phyloP scores from a whole-genome alignment of 1,139 yeast species.

The Wickerhamomyces sp. region DNA sequence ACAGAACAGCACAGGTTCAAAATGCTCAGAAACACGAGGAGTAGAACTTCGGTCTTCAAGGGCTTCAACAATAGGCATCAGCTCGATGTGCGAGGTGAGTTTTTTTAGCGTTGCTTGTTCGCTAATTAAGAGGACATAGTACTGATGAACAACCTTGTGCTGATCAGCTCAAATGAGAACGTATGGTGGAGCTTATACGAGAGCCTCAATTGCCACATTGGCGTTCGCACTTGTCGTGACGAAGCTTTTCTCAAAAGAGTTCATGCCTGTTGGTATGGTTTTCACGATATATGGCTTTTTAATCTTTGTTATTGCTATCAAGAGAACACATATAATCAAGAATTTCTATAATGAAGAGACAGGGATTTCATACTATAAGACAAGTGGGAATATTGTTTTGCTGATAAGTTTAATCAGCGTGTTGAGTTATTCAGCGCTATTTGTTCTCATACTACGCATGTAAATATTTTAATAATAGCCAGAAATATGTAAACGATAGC shows the following conservation, averaged over 20 bases:
- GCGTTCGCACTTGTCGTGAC: constrained; percentile 20
- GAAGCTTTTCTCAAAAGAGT: constrained; percentile 17
- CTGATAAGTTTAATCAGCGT: constrained; percentile 14
- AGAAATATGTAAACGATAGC: too few species aligned
- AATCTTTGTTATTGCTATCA: constrained; percentile 13
- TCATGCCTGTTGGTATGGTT: constrained; percentile 19
- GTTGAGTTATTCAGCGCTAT: constrained; percentile 9
- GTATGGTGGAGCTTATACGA: constrained; percentile 22
- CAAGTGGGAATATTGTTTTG: constrained; percentile 20
- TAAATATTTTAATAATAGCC: too few species aligned
- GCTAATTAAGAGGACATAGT: too few species aligned
- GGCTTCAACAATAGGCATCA: constrained; percentile 12
- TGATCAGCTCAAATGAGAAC: constrained; percentile 22
- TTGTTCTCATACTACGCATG: constrained; percentile 17
- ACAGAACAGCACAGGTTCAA: too few species aligned
- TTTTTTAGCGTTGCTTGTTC: too few species aligned
- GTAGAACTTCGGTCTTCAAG: constrained; percentile 11
- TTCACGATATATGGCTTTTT: constrained; percentile 19
- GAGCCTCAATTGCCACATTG: constrained; percentile 20
- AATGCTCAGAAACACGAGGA: too few species aligned
- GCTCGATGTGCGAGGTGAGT: constrained; percentile 19
- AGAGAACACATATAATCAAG: constrained; percentile 12
- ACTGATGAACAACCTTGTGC: background rate
- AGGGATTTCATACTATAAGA: constrained; percentile 14
- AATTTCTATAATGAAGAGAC: constrained; percentile 12